Base-by-base conservation (phyloP, 148 eudicot genomes). In the Dianthus caryophyllus region DNA sequence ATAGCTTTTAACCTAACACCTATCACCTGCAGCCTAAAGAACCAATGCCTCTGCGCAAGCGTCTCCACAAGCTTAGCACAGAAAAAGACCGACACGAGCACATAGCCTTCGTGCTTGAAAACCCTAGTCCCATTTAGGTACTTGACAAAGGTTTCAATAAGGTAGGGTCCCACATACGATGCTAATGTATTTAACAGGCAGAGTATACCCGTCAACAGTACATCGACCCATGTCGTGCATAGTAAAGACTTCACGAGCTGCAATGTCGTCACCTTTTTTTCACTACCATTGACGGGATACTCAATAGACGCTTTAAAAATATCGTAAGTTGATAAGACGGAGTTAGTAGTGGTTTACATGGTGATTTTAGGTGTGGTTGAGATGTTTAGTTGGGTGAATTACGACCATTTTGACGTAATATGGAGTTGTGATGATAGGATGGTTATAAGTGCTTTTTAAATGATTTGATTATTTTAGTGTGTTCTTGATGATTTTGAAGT, bases 91-190 rank as follows among this genome's bases (percentile, higher is more conserved):
- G 73, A 70, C 50, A 81, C 82, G 46, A 85, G 69, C 49, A 75
- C 44, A 69, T 68, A 79, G 0, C 87, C 87, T 64, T 81, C 75
- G 20, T 80, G 71, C 51, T 77, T 46, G 20, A 61, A 78, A 10
- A 70, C 48, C 30, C 71, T 68, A 6, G 21, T 61, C 51, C 90
- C 90, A 70, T 69, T 74, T 6, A 86, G 83, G 73, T 80, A 86
- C 26, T 86, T 78, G 17, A 86, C 87, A 69, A 86, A 81, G 66
- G 74, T 66, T 39, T 86, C 85, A 15, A 86, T 83, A 49, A 86
- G 81, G 56, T 46, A 77, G 1, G 87, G 90, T 31, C 87, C 87
- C 11, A 81, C 87, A 72, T 86, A 81, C 0, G 84, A 70, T 26
- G 87, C 82, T 54, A 79, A 59, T 5, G 93, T 83, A 41, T 73